Conservation (phyloP, 1,284 basidiomycete genomes). For the Ganoderma boninense region DNA sequence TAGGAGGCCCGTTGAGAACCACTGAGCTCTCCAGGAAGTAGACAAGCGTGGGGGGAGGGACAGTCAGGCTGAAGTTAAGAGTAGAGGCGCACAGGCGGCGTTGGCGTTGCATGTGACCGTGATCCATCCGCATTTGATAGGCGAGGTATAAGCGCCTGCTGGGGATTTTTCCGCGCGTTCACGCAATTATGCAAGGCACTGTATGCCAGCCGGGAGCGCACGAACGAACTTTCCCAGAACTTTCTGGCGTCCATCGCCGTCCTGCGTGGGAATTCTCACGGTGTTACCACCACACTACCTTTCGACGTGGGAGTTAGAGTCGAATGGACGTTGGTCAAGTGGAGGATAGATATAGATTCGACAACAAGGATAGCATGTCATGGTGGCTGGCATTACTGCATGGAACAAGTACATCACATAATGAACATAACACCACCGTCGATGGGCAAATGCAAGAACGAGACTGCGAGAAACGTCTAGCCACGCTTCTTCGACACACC, state of each 20-base stretch:
- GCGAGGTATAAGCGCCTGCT: no score
- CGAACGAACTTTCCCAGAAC: slow-evolving; percentile 30
- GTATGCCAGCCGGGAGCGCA: slow-evolving; percentile 33
- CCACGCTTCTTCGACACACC: slow-evolving; percentile 94
- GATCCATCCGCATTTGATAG: no score
- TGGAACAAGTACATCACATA: slow-evolving; percentile 33
- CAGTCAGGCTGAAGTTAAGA: no score
- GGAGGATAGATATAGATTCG: background rate
- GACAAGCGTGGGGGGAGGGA: no score
- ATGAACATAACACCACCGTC: slow-evolving; percentile 33
- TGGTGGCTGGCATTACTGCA: slow-evolving; percentile 34
- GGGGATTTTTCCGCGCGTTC: no score
- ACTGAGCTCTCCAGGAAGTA: no score
- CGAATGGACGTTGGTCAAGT: background rate
- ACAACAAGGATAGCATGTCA: slow-evolving; percentile 29
- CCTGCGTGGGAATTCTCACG: slow-evolving; percentile 5
- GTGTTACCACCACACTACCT: background rate
- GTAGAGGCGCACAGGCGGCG: no score
- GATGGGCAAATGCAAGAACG: slow-evolving; percentile 25
- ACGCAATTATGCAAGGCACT: no score
- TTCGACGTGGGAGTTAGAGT: background rate
- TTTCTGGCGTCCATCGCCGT: slow-evolving; percentile 25
- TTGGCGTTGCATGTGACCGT: no score
- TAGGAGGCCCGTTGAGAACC: no score
- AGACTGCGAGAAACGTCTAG: slow-evolving; percentile 51